Base-by-base conservation (phyloP, 768 basidiomycete species). In the Russula compacta region DNA sequence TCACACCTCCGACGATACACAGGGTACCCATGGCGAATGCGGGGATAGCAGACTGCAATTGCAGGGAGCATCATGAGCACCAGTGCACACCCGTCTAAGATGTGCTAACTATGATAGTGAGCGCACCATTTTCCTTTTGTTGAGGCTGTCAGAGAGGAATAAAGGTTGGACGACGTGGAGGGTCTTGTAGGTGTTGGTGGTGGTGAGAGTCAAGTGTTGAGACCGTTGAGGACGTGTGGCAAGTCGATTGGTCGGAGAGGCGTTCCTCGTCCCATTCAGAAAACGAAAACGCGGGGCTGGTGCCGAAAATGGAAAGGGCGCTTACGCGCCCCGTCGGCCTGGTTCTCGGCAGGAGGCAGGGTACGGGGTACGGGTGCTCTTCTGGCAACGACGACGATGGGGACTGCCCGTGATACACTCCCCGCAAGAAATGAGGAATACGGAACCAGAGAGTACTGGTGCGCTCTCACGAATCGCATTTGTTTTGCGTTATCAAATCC, bases 1-100 rank as follows among this genome's bases (percentile, higher is more conserved):
- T 83, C 44, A 88, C 59, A 24, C 91, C 91, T 12, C 91, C 91
- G 44, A 87, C 77, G 65, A 90, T 75, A 71, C 89, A 92, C 64
- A 92, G 75, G 57, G 74, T 79, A 60, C 89, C 87, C 79, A 91
- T 89, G 46, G 82, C 73, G 72, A 84, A 86, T 52, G 89, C 86
- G 68, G 90, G 89, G 74, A 87, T 82, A 46, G 89, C 89, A 73
- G 88, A 90, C 89, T 89, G 67, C 2, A 9, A 24, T 54, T 10
- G 50, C 21, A 5, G 2, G 36, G 17, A 32, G 11, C 15, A 12
- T 24, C 15, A 40, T 55, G 10, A 51, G 53, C 33, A 35, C 36
- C n/a, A 19, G 19, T 3, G 15, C 29, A 44, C n/a, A 4, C 2
- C 21, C 15, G 10, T 42, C 9, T 14, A 19, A 33, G 4, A 38